Evolutionary conservation across 345 rosid genomes (phyloP), one percentile per base, ranked within the genome.

Genomic region (Zanthoxylum bungeanum): DNA sequence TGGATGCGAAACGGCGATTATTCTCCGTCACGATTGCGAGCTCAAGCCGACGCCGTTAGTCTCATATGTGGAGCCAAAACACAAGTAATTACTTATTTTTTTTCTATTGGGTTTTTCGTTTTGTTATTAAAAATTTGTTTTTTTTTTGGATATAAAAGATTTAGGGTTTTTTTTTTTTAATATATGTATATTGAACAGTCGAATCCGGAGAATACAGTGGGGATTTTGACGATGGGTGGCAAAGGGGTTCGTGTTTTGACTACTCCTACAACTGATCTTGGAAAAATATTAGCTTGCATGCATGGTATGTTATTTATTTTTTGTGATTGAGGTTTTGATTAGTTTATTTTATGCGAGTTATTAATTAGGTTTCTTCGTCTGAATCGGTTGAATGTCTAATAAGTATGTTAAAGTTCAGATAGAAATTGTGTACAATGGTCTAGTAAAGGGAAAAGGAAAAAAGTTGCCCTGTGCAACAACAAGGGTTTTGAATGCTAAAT

Each of bases 1-100:
- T 88, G 93, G 97, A 91, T 88, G 97, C 88, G 97, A 60, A 91
- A 91, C 76, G 93, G 97, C 44, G 93, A 91, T 75, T 91, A 91
- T 70, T 62, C 85, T 62, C 93, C 92, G 1, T 84, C 86, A 76
- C 84, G 93, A 68, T 76, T 89, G 68, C 88, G 83, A 68, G 90
- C 97, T 28, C 97, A 89, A 59, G 85, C 89, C 8, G 97, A 91
- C 68, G 93, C 92, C 67, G 89, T 91, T 36, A 87, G 84, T 81
- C 89, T 91, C 60, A 86, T 91, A 12, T 82, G 88, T 27, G 93
- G 93, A 3, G 93, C 93, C 17, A 91, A 89, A 83, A 89, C 93
- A 42, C 93, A 89, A 88, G 97, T 91, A 31, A 52, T 31, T 64
- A 14, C 33, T 6, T 27, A 52, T 40, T 64, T 3, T 66, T 5